Percentiles rank a stretch among this genome's conserved stretches.
Evolutionary conservation across 257 asterid species (phyloP).

Genomic region (Marsdenia floribunda): DNA sequence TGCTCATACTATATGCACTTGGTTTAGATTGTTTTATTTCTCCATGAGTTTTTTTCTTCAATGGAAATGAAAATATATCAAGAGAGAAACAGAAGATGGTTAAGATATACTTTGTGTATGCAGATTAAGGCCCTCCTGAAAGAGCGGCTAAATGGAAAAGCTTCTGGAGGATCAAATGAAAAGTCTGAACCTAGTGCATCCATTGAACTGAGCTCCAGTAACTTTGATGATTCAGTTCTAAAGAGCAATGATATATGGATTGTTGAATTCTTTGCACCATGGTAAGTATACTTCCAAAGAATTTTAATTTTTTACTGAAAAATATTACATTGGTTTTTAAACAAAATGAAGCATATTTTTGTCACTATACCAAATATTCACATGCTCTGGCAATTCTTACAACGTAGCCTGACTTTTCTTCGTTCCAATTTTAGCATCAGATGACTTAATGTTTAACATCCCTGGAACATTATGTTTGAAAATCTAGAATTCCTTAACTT

Average conservation of each 20-base stretch:
- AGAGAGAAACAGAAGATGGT: not conserved
- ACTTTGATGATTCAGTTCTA: constrained; percentile 80
- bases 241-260: constrained; percentile 95
- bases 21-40: not conserved
- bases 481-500: not conserved
- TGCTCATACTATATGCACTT: not conserved
- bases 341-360: not conserved
- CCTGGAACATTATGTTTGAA: not conserved
- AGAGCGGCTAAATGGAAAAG: constrained; percentile 80
- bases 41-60: not conserved
- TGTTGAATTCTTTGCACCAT: constrained; percentile 97
- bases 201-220: constrained; percentile 67
- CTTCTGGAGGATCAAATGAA: constrained; percentile 77
- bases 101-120: not conserved
- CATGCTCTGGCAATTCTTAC: not conserved
- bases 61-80: not conserved
- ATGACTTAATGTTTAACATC: not conserved
- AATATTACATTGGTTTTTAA: not conserved
- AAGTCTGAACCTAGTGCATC: constrained; percentile 85
- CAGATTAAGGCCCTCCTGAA: constrained; percentile 72
- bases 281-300: constrained; percentile 45
- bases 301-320: not conserved
- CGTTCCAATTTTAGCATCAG: not conserved
- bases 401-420: not conserved
- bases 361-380: not conserved